Conservation (phyloP, 768 basidiomycete species). For the Mycena chlorophos region DNA sequence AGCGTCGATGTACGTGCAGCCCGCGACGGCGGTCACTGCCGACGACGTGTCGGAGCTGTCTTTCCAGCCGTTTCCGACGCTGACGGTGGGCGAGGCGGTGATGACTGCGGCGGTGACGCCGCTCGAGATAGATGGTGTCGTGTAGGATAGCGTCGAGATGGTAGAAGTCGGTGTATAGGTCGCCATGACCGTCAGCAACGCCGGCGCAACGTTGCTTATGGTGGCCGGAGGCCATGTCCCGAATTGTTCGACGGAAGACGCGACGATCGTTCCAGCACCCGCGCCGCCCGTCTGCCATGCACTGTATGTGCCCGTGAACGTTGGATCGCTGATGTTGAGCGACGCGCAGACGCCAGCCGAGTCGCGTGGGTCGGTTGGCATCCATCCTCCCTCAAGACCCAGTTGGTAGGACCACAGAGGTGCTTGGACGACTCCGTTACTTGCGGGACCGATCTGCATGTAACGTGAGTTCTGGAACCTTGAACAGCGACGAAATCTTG, state of each 20-base stretch:
- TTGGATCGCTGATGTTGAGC: constrained; percentile 34
- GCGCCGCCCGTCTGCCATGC: constrained; percentile 63
- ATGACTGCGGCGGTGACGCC: neutral
- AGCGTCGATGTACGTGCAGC: constrained; percentile 49
- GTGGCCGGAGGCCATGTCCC: constrained; percentile 37
- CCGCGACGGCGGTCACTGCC: constrained; percentile 43
- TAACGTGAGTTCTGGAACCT: neutral
- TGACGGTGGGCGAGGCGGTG: constrained; percentile 29
- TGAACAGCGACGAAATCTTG: constrained; percentile 38
- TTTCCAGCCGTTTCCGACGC: constrained; percentile 55
- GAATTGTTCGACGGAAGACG: constrained; percentile 26
- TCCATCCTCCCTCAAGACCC: constrained; percentile 50
- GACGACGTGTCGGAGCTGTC: constrained; percentile 43
- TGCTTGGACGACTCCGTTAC: constrained; percentile 32
- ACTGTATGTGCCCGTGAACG: constrained; percentile 40
- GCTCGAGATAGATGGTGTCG: constrained; percentile 1
- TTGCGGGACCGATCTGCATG: constrained; percentile 3
- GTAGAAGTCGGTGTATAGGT: constrained; percentile 14
- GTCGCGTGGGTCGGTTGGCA: constrained; percentile 41
- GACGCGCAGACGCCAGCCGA: constrained; percentile 52
- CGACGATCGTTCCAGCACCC: constrained; percentile 33
- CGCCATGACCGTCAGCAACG: constrained; percentile 1
- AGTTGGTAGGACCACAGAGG: constrained; percentile 72
- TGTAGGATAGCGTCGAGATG: constrained; percentile 3
- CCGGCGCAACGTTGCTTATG: constrained; percentile 19